These are phyloP conservation scores for Scutellaria minor DNA, from an alignment of 257 asterid species.

Conservation along the genomic window DNA sequence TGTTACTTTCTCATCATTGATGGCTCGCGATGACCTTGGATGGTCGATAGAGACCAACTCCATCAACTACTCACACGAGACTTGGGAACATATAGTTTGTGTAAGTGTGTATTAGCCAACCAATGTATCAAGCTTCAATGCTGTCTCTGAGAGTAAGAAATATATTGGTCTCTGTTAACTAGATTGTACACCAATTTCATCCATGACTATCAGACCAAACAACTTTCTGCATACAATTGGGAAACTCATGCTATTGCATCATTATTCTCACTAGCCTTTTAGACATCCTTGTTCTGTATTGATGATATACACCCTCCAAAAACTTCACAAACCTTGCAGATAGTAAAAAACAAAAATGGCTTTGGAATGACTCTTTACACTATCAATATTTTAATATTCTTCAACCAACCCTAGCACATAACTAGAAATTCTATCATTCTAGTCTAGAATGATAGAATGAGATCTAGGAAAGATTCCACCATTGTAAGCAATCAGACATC, in stretches of 20 bases:
- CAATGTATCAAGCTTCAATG: conserved; percentile 81
- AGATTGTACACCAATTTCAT: conserved; percentile 23
- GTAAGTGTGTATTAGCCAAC: too few species aligned
- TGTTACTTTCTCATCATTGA: too few species aligned
- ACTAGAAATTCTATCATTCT: background rate
- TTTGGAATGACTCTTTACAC: background rate
- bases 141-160: conserved; percentile 68
- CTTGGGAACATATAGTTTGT: too few species aligned
- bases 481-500: background rate
- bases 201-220: conserved; percentile 12
- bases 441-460: background rate
- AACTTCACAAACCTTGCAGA: background rate
- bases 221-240: conserved; percentile 1
- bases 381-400: conserved; percentile 2
- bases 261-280: background rate
- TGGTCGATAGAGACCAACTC: too few species aligned
- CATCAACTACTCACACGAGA: too few species aligned
- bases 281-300: conserved; percentile 2
- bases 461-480: background rate
- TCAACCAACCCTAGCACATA: conserved; percentile 9
- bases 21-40: too few species aligned
- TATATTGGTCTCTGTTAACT: conserved; percentile 9
- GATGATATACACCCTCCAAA: background rate
- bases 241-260: background rate
- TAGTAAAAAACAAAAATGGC: background rate